Conservation (phyloP, 495 filamentous ascomycete species). For the Neurospora sp. region DNA sequence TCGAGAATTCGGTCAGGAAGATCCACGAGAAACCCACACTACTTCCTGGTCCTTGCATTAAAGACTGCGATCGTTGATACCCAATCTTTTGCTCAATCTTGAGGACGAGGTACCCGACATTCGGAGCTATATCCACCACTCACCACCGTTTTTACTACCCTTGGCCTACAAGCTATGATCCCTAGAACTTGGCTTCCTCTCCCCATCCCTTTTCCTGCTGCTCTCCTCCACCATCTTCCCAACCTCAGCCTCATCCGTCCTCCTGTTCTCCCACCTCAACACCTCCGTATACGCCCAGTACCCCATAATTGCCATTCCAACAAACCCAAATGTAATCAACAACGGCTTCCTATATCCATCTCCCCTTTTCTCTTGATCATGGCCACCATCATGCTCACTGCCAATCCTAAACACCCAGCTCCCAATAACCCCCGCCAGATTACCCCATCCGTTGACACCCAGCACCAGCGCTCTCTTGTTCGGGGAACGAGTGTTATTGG, state of each 20-base stretch:
- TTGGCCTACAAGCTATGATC: background rate
- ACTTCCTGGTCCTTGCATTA: background rate
- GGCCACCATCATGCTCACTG: slow-evolving; percentile 21
- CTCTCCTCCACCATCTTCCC: background rate
- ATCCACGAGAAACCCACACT: background rate
- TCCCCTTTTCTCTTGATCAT: background rate
- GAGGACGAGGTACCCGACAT: background rate
- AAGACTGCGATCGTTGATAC: background rate
- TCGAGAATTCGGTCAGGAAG: background rate
- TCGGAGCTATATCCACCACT: background rate
- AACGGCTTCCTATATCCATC: slow-evolving; percentile 23
- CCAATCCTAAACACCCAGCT: slow-evolving; percentile 32
- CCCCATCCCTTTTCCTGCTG: background rate
- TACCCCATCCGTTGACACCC: slow-evolving; percentile 52
- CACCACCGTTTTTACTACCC: background rate
- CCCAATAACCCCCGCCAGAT: slow-evolving; percentile 44
- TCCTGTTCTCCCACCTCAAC: background rate
- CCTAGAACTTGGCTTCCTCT: background rate
- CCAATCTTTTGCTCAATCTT: background rate
- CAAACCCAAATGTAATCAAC: slow-evolving; percentile 30
- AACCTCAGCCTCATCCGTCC: background rate
- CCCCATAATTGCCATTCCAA: slow-evolving; percentile 30
- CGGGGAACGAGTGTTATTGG: slow-evolving; percentile 34
- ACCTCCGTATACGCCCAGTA: slow-evolving; percentile 23
- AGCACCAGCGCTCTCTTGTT: slow-evolving; percentile 44